phyloP scores from a whole-genome alignment of 352 stramenopile genomes.

The Globisporangium megalacanthum region DNA sequence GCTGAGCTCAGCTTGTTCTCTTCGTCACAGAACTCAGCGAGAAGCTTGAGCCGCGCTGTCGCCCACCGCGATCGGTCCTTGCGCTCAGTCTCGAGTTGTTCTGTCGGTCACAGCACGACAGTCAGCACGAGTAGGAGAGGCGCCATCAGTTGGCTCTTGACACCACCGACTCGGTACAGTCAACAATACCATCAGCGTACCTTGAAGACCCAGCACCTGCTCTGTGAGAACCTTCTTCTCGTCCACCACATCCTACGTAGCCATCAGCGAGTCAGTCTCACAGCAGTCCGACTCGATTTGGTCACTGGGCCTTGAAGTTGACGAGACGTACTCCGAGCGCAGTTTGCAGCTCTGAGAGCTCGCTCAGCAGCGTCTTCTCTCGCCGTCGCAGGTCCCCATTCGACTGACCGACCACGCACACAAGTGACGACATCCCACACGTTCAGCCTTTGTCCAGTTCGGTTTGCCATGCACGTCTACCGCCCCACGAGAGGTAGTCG shows the following conservation, averaged over 20 bases:
- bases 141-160: neutral
- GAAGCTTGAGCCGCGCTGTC: conserved; percentile 55
- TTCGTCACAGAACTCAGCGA: conserved; percentile 79
- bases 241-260: conserved; percentile 38
- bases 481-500: neutral
- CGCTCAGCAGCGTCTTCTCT: conserved; percentile 45
- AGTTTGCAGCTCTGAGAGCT: conserved; percentile 50
- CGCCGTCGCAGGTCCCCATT: conserved; percentile 43
- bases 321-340: conserved; percentile 28
- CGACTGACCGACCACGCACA: conserved; percentile 8
- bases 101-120: conserved; percentile 12
- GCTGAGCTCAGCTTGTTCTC: conserved; percentile 59
- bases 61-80: conserved; percentile 65
- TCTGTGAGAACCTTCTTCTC: conserved; percentile 52
- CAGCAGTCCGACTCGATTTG: neutral
- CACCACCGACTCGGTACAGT: neutral
- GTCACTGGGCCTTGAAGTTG: too few species aligned
- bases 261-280: neutral
- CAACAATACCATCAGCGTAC: conserved; percentile 17
- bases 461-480: neutral
- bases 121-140: too few species aligned
- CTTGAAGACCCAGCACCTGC: conserved; percentile 43
- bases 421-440: neutral
- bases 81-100: conserved; percentile 59
- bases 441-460: neutral